phyloP scores from a whole-genome alignment of 495 filamentous ascomycete genomes.

The Trichodelitschia bisporula region DNA sequence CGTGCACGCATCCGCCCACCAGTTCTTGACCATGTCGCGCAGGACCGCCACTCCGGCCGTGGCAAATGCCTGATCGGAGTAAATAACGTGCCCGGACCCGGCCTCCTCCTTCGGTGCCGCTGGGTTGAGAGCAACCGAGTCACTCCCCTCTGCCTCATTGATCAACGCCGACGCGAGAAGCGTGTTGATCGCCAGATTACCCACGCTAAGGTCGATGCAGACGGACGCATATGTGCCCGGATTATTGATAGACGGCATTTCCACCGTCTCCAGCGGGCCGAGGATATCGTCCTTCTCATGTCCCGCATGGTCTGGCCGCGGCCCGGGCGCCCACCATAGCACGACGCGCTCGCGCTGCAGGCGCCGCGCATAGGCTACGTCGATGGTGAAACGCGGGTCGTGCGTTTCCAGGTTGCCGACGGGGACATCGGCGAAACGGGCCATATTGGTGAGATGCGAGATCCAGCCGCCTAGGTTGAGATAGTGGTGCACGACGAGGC shows the following conservation, averaged over 20 bases:
- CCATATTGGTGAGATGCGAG: constrained; percentile 58
- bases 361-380: constrained; percentile 79
- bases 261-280: constrained; percentile 62
- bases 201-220: constrained; percentile 84
- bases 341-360: constrained; percentile 83
- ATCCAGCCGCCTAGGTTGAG: constrained; percentile 82
- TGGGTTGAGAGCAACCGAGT: constrained; percentile 56
- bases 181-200: constrained; percentile 92
- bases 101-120: constrained; percentile 38
- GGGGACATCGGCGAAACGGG: constrained; percentile 80
- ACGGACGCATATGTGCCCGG: constrained; percentile 87
- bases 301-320: constrained; percentile 82
- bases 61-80: constrained; percentile 79
- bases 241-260: constrained; percentile 82
- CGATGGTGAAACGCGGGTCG: constrained; percentile 82
- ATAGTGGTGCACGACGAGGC: constrained; percentile 69
- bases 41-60: constrained; percentile 73
- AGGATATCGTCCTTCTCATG: constrained; percentile 84
- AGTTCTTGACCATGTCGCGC: constrained; percentile 93
- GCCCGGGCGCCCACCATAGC: constrained; percentile 84
- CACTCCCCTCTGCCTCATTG: constrained; percentile 81
- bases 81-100: constrained; percentile 38
- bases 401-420: constrained; percentile 88
- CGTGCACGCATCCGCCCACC: constrained; percentile 88
- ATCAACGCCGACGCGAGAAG: constrained; percentile 93